Evolutionary conservation across 805 yeast genomes (phyloP), one percentile per base, ranked within the genome.

Genomic region (Kodamaea nitidulidarum): DNA sequence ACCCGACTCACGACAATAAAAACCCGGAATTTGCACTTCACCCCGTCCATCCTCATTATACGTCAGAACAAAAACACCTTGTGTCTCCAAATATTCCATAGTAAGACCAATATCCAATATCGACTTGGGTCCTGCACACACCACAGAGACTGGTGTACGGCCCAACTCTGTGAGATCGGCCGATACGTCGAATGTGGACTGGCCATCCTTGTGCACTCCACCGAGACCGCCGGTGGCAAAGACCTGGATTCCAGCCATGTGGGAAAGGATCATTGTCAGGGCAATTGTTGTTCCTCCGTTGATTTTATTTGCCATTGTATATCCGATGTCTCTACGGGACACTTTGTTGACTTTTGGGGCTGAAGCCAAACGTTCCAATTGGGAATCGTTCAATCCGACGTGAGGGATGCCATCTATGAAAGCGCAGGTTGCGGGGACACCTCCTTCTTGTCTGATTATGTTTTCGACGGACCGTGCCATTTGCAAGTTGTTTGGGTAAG

Each of bases 161-260:
- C 88, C 82, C 39, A 88, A 67, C 54, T 88, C 96, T 36, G 87
- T 90, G 45, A 88, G 71, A 59, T 88, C 96, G 2, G 95, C 95
- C 50, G 90, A 80, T 16, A 88, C 69, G 58, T 88, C 96, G 80
- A 86, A 74, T 2, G 88, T 78, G 20, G 61, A 47, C 40, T 84
- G 83, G 15, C 84, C 91, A 6, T 84, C 84, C 40, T 86, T 72
- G 51, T 88, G 95, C 8, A 87, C 95, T 15, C 96, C 96, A 15
- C 96, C 96, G 14, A 88, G 69, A 1, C 96, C 96, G 22, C 96
- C 96, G 2, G 96, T 88, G 1, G 95, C 93, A 68, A 88, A 88
- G 9, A 88, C 87, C 49, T 76, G 73, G 48, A 88, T 84, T 0
- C 95, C 93, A 0, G 90, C 88, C 51, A 62, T 53, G 38, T 79